Evolutionary conservation across 805 yeast species (phyloP).

Genomic region (Yueomyces sp.): DNA sequence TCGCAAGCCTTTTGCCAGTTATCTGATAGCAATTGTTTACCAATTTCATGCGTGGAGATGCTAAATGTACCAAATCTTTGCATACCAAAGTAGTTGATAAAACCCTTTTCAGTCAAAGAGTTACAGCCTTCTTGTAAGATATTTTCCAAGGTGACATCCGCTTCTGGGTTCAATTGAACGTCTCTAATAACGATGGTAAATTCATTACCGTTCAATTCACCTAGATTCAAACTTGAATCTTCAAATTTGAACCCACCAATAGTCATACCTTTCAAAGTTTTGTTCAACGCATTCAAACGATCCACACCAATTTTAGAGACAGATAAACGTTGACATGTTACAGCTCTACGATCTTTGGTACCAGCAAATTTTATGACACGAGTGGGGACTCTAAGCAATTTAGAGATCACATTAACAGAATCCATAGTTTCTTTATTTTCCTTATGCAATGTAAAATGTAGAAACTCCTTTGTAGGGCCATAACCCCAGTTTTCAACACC

Average conservation of each 20-base stretch:
- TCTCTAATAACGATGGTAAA: slow-evolving; percentile 77
- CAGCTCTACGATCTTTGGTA: slow-evolving; percentile 93
- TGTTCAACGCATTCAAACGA: slow-evolving; percentile 65
- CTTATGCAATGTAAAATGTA: slow-evolving; percentile 74
- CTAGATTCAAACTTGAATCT: slow-evolving; percentile 51
- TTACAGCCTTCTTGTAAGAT: slow-evolving; percentile 39
- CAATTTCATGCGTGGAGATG: slow-evolving; percentile 78
- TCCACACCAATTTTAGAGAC: slow-evolving; percentile 57
- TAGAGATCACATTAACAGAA: slow-evolving; percentile 62
- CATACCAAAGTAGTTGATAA: slow-evolving; percentile 93
- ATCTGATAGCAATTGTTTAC: slow-evolving; percentile 52
- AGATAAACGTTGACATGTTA: slow-evolving; percentile 75
- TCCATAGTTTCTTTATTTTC: slow-evolving; percentile 98
- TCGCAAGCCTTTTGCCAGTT: slow-evolving; percentile 77
- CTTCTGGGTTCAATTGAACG: slow-evolving; percentile 29
- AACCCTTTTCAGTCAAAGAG: slow-evolving; percentile 55
- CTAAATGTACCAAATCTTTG: slow-evolving; percentile 96
- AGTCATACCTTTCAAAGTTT: slow-evolving; percentile 59
- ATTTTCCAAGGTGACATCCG: slow-evolving; percentile 27
- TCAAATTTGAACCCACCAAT: slow-evolving; percentile 70
- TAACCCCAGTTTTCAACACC: slow-evolving; percentile 56
- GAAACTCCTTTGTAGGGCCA: slow-evolving; percentile 54
- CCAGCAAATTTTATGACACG: slow-evolving; percentile 75
- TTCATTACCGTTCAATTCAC: slow-evolving; percentile 82
- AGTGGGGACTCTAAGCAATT: slow-evolving; percentile 61